Conservation (phyloP, 2,329 filamentous ascomycete genomes). For the Fusarium redolens region DNA sequence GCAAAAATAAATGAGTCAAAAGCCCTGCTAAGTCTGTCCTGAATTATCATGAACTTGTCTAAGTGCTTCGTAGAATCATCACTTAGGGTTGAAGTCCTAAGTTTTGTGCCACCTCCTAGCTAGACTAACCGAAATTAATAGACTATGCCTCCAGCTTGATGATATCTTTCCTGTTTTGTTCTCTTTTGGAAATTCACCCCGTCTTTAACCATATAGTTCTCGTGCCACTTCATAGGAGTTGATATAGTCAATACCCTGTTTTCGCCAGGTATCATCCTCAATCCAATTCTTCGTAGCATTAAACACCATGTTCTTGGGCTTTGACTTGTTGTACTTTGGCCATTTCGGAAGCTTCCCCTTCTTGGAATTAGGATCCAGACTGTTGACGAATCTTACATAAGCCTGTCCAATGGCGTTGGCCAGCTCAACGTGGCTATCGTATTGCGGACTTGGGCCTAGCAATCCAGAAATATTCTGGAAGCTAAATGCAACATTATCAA, state of each 20-base stretch:
- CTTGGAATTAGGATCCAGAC: conserved; percentile 55
- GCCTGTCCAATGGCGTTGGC: conserved; percentile 54
- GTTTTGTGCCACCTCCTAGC: background rate
- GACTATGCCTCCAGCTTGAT: background rate
- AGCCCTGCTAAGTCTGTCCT: background rate
- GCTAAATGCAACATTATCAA: conserved; percentile 61
- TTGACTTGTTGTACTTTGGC: conserved; percentile 53
- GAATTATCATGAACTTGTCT: background rate
- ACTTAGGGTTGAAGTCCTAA: background rate
- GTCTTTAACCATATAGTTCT: conserved; percentile 36
- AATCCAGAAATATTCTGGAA: conserved; percentile 63
- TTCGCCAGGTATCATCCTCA: conserved; percentile 60
- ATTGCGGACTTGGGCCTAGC: conserved; percentile 58
- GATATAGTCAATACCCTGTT: conserved; percentile 55
- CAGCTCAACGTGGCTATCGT: conserved; percentile 51
- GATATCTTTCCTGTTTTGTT: background rate
- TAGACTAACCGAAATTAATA: background rate
- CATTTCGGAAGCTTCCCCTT: conserved; percentile 51
- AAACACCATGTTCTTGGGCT: conserved; percentile 58
- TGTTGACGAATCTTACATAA: conserved; percentile 58
- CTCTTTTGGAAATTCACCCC: background rate
- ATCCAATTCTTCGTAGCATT: conserved; percentile 57
- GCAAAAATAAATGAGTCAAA: background rate
- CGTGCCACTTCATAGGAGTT: conserved; percentile 41
- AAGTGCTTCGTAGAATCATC: background rate